Evolutionary conservation across 2,329 filamentous ascomycete species (phyloP).

Genomic region (Pyrenochaeta sp.): DNA sequence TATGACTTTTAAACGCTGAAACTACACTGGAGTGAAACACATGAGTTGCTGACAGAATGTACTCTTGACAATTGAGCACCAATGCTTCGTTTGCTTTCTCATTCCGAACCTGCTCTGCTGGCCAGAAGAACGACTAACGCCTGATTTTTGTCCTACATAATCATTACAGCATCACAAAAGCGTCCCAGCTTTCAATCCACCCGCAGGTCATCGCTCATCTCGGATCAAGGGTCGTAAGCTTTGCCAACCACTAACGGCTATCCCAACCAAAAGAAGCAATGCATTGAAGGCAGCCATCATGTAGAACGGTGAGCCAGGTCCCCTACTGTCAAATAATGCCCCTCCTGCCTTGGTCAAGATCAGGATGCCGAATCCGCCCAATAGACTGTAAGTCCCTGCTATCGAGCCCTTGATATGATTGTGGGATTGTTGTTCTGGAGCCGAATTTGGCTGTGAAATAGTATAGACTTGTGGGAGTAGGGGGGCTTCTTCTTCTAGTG

Average conservation of each 20-base stretch:
- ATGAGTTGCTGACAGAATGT: no score
- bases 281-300: slow-evolving; percentile 92
- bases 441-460: slow-evolving; percentile 17
- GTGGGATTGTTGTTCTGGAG: slow-evolving; percentile 39
- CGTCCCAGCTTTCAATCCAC: not conserved
- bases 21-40: no score
- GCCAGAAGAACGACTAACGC: no score
- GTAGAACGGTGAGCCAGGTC: slow-evolving; percentile 84
- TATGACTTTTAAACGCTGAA: no score
- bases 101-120: no score
- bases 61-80: no score
- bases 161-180: not conserved
- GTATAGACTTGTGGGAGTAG: slow-evolving; percentile 28
- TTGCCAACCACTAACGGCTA: slow-evolving; percentile 27
- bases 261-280: slow-evolving; percentile 65
- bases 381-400: slow-evolving; percentile 91
- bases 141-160: no score
- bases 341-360: slow-evolving; percentile 92
- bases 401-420: slow-evolving; percentile 88
- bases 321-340: slow-evolving; percentile 79
- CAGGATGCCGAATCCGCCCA: slow-evolving; percentile 88
- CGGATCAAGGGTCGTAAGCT: slow-evolving; percentile 12
- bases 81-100: no score
- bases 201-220: not conserved
- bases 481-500: slow-evolving; percentile 39